Evolutionary conservation across 805 yeast species (phyloP).

Genomic region (Pichia exigua): DNA sequence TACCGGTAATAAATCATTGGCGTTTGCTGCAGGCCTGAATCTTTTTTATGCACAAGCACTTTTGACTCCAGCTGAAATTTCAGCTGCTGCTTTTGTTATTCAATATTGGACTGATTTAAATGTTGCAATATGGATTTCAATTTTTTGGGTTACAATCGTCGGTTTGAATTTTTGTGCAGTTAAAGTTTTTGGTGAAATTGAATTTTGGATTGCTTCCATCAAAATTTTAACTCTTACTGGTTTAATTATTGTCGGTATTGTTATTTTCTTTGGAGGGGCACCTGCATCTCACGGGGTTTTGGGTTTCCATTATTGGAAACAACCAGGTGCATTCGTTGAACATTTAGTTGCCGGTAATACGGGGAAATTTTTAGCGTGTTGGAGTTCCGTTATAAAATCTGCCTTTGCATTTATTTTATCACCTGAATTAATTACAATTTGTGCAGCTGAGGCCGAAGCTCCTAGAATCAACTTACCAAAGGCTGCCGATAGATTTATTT

Average conservation of each 20-base stretch:
- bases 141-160: constrained; percentile 42
- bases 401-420: constrained; percentile 58
- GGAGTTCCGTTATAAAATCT: constrained; percentile 55
- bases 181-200: constrained; percentile 37
- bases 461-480: constrained; percentile 56
- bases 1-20: constrained; percentile 22
- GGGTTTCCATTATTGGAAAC: constrained; percentile 62
- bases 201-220: constrained; percentile 56
- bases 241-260: constrained; percentile 45
- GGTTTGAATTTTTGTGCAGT: constrained; percentile 41
- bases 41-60: constrained; percentile 29
- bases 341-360: constrained; percentile 44
- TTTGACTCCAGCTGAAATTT: constrained; percentile 42
- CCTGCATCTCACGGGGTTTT: constrained; percentile 44
- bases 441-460: constrained; percentile 49
- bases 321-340: constrained; percentile 38
- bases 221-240: constrained; percentile 62
- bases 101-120: constrained; percentile 49
- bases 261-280: constrained; percentile 59
- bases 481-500: constrained; percentile 53
- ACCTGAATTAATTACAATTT: constrained; percentile 51
- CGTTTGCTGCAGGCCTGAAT: constrained; percentile 32
- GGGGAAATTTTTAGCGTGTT: constrained; percentile 56
- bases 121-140: constrained; percentile 51
- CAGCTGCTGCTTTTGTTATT: constrained; percentile 54